phyloP scores from a whole-genome alignment of 495 filamentous ascomycete species.

The Pyrenula aspistea region DNA sequence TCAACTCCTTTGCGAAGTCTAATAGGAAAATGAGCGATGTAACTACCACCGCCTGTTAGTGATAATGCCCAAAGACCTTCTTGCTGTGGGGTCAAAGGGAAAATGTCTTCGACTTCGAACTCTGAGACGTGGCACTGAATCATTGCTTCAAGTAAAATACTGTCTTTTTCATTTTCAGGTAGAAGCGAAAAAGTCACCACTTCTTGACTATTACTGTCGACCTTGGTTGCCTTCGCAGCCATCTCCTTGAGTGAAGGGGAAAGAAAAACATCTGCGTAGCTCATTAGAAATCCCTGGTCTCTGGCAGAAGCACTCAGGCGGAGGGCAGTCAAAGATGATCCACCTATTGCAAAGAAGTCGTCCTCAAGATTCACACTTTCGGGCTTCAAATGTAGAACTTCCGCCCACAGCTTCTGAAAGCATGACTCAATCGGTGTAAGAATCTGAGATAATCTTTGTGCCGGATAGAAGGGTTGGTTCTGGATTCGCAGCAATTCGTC shows the following conservation, averaged over 20 bases:
- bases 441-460: too few relatives aligned
- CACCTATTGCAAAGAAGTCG: conserved; percentile 49
- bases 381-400: conserved; percentile 11
- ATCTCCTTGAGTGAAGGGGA: neutral
- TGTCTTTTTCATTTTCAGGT: too few relatives aligned
- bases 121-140: conserved; percentile 4
- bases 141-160: too few relatives aligned
- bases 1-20: conserved; percentile 14
- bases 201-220: too few relatives aligned
- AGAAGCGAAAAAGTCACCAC: too few relatives aligned
- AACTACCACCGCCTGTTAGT: conserved; percentile 13
- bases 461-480: too few relatives aligned
- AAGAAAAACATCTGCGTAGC: neutral
- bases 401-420: conserved; percentile 18
- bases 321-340: conserved; percentile 54
- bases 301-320: neutral
- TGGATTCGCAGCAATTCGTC: too few relatives aligned
- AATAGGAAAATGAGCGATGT: conserved; percentile 21
- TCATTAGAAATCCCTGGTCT: neutral
- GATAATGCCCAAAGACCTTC: conserved; percentile 43
- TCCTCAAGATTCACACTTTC: conserved; percentile 19
- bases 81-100: conserved; percentile 46
- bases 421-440: conserved; percentile 13
- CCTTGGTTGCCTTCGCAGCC: neutral
- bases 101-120: conserved; percentile 6